phyloP scores from a whole-genome alignment of 2,329 filamentous ascomycete genomes.

The Pseudopithomyces chartarum region DNA sequence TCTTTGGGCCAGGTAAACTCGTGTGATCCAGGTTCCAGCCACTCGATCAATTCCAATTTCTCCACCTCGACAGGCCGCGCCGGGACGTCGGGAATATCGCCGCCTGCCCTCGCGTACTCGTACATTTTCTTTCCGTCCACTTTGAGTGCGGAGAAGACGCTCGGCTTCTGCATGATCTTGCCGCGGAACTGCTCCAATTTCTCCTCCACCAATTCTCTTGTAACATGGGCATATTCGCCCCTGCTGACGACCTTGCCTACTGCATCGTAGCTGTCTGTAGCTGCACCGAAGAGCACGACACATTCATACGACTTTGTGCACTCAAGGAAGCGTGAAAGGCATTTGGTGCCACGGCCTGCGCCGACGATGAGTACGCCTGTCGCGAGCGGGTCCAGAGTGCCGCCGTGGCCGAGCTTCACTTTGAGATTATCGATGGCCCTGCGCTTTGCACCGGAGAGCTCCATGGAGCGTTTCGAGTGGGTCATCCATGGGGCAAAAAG shows the following conservation, averaged over 20 bases:
- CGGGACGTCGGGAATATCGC: conserved; percentile 84
- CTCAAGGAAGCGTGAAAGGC: conserved; percentile 74
- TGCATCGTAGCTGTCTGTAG: conserved; percentile 90
- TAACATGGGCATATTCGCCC: conserved; percentile 80
- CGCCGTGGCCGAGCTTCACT: conserved; percentile 95
- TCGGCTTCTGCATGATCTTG: conserved; percentile 85
- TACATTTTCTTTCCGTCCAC: conserved; percentile 94
- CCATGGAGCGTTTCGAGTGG: conserved; percentile 64
- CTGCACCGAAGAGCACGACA: conserved; percentile 85
- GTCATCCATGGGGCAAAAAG: conserved; percentile 80
- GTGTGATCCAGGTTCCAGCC: conserved; percentile 80
- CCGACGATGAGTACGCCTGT: conserved; percentile 92
- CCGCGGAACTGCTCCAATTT: conserved; percentile 77
- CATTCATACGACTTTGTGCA: conserved; percentile 96
- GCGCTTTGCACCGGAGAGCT: conserved; percentile 58
- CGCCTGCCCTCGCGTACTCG: conserved; percentile 91
- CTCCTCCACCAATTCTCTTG: conserved; percentile 75
- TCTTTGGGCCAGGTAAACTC: conserved; percentile 77
- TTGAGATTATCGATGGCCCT: conserved; percentile 59
- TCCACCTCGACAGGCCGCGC: conserved; percentile 77
- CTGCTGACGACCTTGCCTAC: conserved; percentile 81
- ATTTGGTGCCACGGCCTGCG: conserved; percentile 85
- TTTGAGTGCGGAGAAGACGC: conserved; percentile 89
- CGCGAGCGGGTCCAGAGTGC: conserved; percentile 91
- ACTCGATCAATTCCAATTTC: conserved; percentile 81